Base-by-base conservation (phyloP, 345 rosid species). In the Moricandia arvensis region DNA sequence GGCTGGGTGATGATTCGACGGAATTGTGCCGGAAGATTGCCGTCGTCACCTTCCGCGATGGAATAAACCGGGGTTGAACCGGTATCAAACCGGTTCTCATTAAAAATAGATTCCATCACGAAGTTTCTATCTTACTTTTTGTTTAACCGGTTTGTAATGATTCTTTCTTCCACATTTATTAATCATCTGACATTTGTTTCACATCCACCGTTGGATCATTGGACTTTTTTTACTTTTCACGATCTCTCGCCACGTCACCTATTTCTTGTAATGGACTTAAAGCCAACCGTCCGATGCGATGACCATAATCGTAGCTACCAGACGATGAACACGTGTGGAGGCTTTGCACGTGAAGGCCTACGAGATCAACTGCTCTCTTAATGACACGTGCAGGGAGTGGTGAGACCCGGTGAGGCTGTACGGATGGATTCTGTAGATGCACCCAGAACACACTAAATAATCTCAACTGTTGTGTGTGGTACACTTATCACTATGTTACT, bases 81-180 rank as follows among this genome's bases (percentile, higher is more conserved):
- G 87, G 80, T 68, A 83, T 63, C 35, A 94, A 91, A 71, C 89
- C 88, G 66, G 90, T 80, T 79, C 96, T 79, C 27, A 86, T 8
- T 47, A 89, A 66, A 66, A 21, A 74, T 43, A 68, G 87, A 79
- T 74, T 86, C 82, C 98, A 90, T 93, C 66, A 76, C 76, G 21
- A 35, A 76, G 47, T 43, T 68, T 75, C 5, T 57, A 29, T 29
- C 5, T 29, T 4, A 29, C 31, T 29, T 13, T 27, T 29, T 29
- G 3, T 29, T 29, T 29, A 29, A 29, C 31, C 31, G 31, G 31
- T 29, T 29, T 29, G 31, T 29, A 29, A 29, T 29, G 31, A 29
- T 29, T 29, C 31, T 29, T 29, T 29, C 31, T 29, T 29, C 31
- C 31, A 29, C 31, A 29, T 29, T 4, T 29, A 29, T 2, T 62